Conservation (phyloP, 2,329 filamentous ascomycete genomes). For the Dothideomycetes sp. region DNA sequence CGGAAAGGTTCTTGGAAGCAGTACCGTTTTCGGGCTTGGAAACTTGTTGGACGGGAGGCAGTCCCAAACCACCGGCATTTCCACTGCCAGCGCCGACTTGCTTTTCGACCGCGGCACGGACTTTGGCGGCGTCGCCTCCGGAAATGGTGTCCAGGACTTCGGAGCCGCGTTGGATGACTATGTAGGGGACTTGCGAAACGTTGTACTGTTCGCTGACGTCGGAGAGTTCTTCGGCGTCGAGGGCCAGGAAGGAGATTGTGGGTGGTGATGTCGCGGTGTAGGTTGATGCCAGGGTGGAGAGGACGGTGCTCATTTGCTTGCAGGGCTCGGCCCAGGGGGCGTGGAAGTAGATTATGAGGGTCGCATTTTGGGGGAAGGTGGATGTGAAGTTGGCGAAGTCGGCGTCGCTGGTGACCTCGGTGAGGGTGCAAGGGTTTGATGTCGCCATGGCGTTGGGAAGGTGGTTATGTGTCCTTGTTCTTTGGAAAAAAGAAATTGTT, state of each 20-base stretch:
- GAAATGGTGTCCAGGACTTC: slow-evolving; percentile 76
- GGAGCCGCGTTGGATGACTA: slow-evolving; percentile 70
- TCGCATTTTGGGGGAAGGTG: slow-evolving; percentile 43
- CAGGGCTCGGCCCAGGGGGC: slow-evolving; percentile 95
- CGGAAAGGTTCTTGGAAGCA: slow-evolving; percentile 32
- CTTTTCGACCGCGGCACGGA: slow-evolving; percentile 75
- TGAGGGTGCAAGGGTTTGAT: slow-evolving; percentile 44
- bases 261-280: slow-evolving; percentile 62
- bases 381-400: slow-evolving; percentile 63
- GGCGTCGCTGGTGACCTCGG: slow-evolving; percentile 63
- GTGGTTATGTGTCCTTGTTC: too few species aligned
- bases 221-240: slow-evolving; percentile 90
- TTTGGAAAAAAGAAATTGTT: too few species aligned
- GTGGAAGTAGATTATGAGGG: slow-evolving; percentile 81
- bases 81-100: slow-evolving; percentile 49
- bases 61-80: slow-evolving; percentile 27
- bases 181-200: slow-evolving; percentile 86
- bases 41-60: slow-evolving; percentile 35
- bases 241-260: slow-evolving; percentile 70
- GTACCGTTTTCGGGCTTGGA: slow-evolving; percentile 33
- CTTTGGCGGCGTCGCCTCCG: slow-evolving; percentile 79
- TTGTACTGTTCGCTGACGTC: slow-evolving; percentile 90
- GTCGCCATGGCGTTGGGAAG: slow-evolving; percentile 11
- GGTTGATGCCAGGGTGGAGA: slow-evolving; percentile 75
- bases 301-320: slow-evolving; percentile 82